phyloP scores from a whole-genome alignment of 495 filamentous ascomycete species.

The Xylaria flabelliformis region DNA sequence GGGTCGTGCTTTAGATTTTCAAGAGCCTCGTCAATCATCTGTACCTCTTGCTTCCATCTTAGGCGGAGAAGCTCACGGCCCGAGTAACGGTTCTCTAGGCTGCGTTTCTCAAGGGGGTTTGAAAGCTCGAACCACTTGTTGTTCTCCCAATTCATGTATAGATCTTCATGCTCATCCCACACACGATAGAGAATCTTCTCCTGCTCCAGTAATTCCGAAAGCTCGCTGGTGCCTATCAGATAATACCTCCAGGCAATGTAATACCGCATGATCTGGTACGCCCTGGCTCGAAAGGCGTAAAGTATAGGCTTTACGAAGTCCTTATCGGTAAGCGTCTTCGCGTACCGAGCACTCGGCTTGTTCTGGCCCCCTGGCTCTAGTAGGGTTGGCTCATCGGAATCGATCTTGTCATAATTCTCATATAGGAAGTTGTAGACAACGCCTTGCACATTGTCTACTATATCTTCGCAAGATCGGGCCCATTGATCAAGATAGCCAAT shows the following conservation, averaged over 20 bases:
- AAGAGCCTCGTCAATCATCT: conserved; percentile 6
- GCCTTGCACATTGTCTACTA: not conserved
- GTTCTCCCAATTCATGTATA: conserved; percentile 32
- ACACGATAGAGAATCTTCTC: conserved; percentile 1
- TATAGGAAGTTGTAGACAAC: not conserved
- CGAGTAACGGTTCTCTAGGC: conserved; percentile 6
- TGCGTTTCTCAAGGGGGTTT: not conserved
- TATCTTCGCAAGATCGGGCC: not conserved
- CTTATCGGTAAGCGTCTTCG: not conserved
- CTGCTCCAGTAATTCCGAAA: conserved; percentile 12
- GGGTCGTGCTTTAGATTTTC: not conserved
- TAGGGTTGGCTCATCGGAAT: conserved; percentile 10
- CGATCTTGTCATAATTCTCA: not conserved
- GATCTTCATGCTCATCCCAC: conserved; percentile 26
- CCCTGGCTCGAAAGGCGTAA: conserved; percentile 25
- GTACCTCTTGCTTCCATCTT: not conserved
- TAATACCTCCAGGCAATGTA: conserved; percentile 6
- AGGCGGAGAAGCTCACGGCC: not conserved
- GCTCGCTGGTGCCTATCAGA: not conserved
- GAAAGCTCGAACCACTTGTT: conserved; percentile 26
- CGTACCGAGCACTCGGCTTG: not conserved
- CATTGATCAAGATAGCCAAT: not conserved
- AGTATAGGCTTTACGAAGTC: conserved; percentile 10
- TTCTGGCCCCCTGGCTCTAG: not conserved
- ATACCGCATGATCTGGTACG: conserved; percentile 2